Evolutionary conservation across 306 rosid species (phyloP).

Genomic region (Arachis hypogaea): DNA sequence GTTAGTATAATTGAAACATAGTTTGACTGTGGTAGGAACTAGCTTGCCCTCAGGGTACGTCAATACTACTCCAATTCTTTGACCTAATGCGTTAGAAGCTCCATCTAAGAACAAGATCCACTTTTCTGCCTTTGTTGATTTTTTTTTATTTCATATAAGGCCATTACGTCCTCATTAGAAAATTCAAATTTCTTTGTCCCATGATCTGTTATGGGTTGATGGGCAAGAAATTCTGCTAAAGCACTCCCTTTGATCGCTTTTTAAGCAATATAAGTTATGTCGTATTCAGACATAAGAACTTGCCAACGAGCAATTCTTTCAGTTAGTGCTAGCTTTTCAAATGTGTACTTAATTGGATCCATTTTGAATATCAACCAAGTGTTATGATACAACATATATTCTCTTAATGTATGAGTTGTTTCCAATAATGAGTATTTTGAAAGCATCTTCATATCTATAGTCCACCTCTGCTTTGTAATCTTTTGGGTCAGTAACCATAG

Average conservation of each 20-base stretch:
- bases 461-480: no score
- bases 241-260: neutral
- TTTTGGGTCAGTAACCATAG: no score
- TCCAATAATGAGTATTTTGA: no score
- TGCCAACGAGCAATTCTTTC: neutral
- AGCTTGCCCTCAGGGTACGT: neutral
- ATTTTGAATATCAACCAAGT: neutral
- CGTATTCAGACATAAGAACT: neutral
- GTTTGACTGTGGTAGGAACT: neutral
- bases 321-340: neutral
- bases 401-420: no score
- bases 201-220: neutral
- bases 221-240: neutral
- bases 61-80: neutral
- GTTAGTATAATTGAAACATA: neutral
- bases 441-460: no score
- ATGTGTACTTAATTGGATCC: neutral
- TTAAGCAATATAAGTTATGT: neutral
- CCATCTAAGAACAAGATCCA: neutral
- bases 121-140: neutral
- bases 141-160: neutral
- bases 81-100: neutral
- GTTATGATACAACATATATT: neutral
- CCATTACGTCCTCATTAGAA: neutral
- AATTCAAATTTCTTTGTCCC: no score